Conservation (phyloP, 116 monocot species). For the Cymodocea nodosa region DNA sequence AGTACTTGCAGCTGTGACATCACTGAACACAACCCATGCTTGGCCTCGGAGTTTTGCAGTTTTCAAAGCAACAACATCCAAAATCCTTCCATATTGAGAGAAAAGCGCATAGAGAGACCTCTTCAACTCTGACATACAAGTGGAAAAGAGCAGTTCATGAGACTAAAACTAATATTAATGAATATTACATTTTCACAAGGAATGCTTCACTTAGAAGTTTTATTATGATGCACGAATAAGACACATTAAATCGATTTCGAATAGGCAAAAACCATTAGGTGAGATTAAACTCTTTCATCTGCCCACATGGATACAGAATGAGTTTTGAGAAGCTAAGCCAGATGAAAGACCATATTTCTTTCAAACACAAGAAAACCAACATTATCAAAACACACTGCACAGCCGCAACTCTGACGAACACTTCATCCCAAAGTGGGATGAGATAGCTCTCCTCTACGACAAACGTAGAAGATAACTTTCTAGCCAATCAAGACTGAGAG, state of each 20-base stretch:
- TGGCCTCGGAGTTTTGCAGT: slow-evolving; percentile 79
- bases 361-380: not conserved
- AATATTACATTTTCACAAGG: not conserved
- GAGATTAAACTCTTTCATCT: no score
- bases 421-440: no score
- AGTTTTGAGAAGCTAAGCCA: not conserved
- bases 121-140: slow-evolving; percentile 51
- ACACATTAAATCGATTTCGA: no score
- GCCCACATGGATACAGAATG: no score
- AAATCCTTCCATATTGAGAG: slow-evolving; percentile 91
- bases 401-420: no score
- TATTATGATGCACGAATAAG: no score
- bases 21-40: slow-evolving; percentile 90
- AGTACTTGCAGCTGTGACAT: slow-evolving; percentile 84
- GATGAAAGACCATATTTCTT: not conserved
- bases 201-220: not conserved
- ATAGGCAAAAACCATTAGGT: not conserved
- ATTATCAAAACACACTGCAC: no score
- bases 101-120: slow-evolving; percentile 85
- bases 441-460: no score
- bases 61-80: slow-evolving; percentile 83
- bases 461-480: no score
- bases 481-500: no score
- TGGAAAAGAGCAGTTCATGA: not conserved
- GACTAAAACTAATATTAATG: not conserved